Evolutionary conservation across 331 rosid species (phyloP), one percentile per base, ranked within the genome.

Genomic region (Saraca asoca): DNA sequence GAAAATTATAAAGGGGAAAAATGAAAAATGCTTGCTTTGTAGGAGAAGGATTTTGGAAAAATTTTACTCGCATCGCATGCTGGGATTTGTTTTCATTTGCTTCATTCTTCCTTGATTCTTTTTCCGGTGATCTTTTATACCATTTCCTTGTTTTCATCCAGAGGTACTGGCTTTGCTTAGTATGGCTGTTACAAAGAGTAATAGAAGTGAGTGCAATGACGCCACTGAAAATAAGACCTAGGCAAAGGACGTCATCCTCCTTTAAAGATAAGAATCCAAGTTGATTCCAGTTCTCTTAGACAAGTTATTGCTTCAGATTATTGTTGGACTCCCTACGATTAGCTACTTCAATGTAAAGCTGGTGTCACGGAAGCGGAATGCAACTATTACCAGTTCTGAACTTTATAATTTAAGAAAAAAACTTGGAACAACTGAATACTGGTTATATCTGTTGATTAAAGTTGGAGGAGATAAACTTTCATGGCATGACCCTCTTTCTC

Each of bases 301-400:
- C 73, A 96, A 93, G 87, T 48, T 93, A 33, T 93, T 96, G 7
- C 46, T 90, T 55, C 98, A 87, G 79, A 90, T 93, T 70, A 79
- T 93, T 19, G 98, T 96, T 43, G 85, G 98, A 51, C 73, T 87
- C 73, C 96, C 96, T 45, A 82, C 94, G 66, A 78, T 84, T 64
- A 83, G 62, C 79, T 82, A 93, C 77, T 75, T 73, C 31, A 75
- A 77, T 61, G 51, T 82, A 51, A 86, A 80, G 70, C 58, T 75
- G 82, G 96, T 93, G 43, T 90, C 98, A 0, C 80, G 79, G 74
- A 88, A 79, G 69, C 89, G 98, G 98, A 89, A 84, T 64, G 71
- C 76, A 42, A 81, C 82, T 46, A 64, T 92, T 58, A 78, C 17
- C 60, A 75, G 87, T 78, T 66, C 80, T 4, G 87, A 89, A 45